Percentiles rank a stretch among this genome's conserved stretches.
Conservation (phyloP, 2,329 filamentous ascomycete species). For the Macrophomina phaseolina region DNA sequence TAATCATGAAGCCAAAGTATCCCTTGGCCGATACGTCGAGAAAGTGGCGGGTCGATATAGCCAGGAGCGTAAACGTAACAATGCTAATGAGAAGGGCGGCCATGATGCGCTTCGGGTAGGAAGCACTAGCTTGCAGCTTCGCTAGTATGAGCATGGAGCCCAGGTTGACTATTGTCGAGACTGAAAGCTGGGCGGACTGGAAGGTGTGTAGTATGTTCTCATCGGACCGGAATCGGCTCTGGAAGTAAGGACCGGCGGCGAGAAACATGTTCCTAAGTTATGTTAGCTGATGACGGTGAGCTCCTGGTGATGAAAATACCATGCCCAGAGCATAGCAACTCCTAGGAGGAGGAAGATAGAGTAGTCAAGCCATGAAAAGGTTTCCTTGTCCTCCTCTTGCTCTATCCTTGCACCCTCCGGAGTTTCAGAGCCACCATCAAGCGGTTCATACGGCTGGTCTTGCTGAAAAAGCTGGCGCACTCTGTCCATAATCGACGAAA, state of each 20-base stretch:
- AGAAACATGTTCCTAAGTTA: slow-evolving; percentile 91
- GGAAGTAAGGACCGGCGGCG: slow-evolving; percentile 92
- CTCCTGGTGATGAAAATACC: slow-evolving; percentile 59
- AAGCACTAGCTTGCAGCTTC: slow-evolving; percentile 79
- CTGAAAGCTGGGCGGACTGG: slow-evolving; percentile 85
- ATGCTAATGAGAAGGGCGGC: slow-evolving; percentile 77
- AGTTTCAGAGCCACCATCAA: slow-evolving; percentile 44
- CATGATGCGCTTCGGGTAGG: slow-evolving; percentile 86
- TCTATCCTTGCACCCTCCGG: slow-evolving; percentile 43
- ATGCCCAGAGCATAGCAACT: slow-evolving; percentile 96
- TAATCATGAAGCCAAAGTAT: slow-evolving; percentile 83
- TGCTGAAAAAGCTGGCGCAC: slow-evolving; percentile 39
- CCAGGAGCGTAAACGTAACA: slow-evolving; percentile 76
- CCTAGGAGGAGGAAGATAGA: slow-evolving; percentile 83
- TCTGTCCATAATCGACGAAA: slow-evolving; percentile 39
- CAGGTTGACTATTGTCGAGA: slow-evolving; percentile 85
- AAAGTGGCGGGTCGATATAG: slow-evolving; percentile 76
- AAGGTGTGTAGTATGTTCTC: slow-evolving; percentile 79
- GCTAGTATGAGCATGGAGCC: slow-evolving; percentile 76
- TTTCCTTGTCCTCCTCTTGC: slow-evolving; percentile 31
- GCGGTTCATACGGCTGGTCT: slow-evolving; percentile 43
- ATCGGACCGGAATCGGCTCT: slow-evolving; percentile 75
- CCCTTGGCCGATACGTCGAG: slow-evolving; percentile 63
- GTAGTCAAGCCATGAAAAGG: slow-evolving; percentile 88
- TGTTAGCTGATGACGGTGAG: background rate